A percentile compares a stretch with the other conserved stretches of the same genome.
These are phyloP conservation scores for Thozetella sp. DNA, from an alignment of 495 filamentous ascomycete genomes.

Conservation along the genomic window DNA sequence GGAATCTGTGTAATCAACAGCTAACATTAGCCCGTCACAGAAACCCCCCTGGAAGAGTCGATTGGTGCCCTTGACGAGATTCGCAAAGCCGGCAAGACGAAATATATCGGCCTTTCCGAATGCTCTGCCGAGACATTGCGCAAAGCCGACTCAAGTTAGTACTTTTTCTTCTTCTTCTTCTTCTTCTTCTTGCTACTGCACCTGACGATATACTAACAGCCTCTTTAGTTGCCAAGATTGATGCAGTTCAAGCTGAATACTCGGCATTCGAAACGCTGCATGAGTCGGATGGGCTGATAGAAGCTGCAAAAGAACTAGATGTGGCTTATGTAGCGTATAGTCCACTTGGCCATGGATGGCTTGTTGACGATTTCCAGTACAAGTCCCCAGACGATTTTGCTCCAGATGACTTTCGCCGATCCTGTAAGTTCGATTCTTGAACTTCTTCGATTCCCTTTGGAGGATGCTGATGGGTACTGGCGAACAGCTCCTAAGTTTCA, in stretches of 20 bases:
- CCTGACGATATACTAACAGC: neutral
- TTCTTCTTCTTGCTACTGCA: neutral
- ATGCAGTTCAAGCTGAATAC: conserved; percentile 53
- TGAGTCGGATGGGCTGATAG: conserved; percentile 34
- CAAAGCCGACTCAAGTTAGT: conserved; percentile 43
- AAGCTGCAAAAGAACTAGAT: conserved; percentile 39
- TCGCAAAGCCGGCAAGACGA: conserved; percentile 46
- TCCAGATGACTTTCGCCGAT: conserved; percentile 42
- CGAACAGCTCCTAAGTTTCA: conserved; percentile 46
- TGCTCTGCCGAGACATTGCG: conserved; percentile 39
- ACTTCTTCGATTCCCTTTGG: neutral
- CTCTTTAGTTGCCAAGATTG: conserved; percentile 45
- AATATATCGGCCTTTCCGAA: conserved; percentile 48
- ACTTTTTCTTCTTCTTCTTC: neutral
- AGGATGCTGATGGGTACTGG: neutral
- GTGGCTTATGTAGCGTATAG: conserved; percentile 47
- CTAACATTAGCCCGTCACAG: conserved; percentile 15
- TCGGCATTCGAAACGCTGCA: conserved; percentile 52
- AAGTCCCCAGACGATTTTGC: conserved; percentile 46
- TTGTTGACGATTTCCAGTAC: conserved; percentile 44
- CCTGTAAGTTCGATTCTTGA: conserved; percentile 17
- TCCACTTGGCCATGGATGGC: conserved; percentile 47
- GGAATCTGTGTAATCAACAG: neutral
- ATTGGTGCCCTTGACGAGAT: conserved; percentile 47
- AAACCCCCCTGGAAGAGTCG: conserved; percentile 49